Base-by-base conservation (phyloP, 148 eudicot genomes). In the Rhododendron ferrugineum region DNA sequence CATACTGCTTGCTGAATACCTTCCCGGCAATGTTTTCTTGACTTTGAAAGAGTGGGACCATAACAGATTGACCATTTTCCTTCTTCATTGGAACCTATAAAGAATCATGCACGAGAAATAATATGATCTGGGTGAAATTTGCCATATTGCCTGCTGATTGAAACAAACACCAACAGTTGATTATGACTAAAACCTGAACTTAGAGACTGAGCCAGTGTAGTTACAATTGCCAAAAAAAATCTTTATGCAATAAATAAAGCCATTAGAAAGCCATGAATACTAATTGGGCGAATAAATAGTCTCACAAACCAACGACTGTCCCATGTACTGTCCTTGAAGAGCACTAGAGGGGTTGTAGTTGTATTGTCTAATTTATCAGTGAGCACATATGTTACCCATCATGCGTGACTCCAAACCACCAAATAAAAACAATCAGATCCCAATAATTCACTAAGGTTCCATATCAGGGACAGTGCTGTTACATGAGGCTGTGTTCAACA, bases 11-110 rank as follows among this genome's bases (percentile, higher is more conserved):
- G 76, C 20, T 15, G 40, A 73, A 42, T 91, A 96, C 99, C 99
- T 92, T 92, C 82, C 99, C 99, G 62, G 92, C 87, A 85, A 96
- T 93, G 85, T 92, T 95, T 87, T 95, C 98, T 89, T 94, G 98
- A 85, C 98, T 96, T 22, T 96, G 97, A 85, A 96, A 96, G 64
- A 96, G 94, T 3, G 98, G 95, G 37, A 93, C 96, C 94, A 89
- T 90, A 15, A 90, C 87, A 30, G 93, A 93, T 88, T 95, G 98
- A 79, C 98, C 98, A 89, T 93, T 96, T 88, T 96, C 98, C 91
- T 92, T 94, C 96, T 97, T 97, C 72, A 90, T 32, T 7, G 96
- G 92, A 70, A 93, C 92, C 96, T 93, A 82, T 6, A n/a, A 9
- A n/a, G 49, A 34, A 30, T 16, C 64, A 84, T 52, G 82, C 50